These are phyloP conservation scores for Diaporthe amygdali DNA, from an alignment of 2,329 filamentous ascomycete genomes.

Conservation along the genomic window DNA sequence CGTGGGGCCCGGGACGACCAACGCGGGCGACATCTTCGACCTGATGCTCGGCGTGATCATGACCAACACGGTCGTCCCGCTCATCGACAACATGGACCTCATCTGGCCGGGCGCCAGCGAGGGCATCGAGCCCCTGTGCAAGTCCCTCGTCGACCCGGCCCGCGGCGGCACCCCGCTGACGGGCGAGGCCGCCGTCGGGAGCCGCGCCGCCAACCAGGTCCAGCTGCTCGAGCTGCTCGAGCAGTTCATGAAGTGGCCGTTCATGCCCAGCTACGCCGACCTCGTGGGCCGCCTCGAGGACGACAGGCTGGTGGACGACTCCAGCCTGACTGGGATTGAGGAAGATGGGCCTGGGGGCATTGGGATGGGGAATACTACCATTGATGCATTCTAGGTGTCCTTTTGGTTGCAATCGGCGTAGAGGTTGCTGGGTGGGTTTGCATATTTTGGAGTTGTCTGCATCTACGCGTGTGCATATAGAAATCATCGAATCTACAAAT, in stretches of 20 bases:
- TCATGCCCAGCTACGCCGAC: constrained; percentile 55
- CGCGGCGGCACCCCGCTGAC: constrained; percentile 50
- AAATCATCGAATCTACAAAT: too few species aligned
- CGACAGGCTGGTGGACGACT: constrained; percentile 31
- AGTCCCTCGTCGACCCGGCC: constrained; percentile 51
- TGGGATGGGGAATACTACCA: not conserved
- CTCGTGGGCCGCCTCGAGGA: constrained; percentile 49
- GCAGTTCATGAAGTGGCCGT: constrained; percentile 71
- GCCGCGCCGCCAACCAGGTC: constrained; percentile 53
- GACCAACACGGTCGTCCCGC: constrained; percentile 32
- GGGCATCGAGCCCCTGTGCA: constrained; percentile 54
- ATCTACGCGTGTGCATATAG: not conserved
- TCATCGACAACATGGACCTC: constrained; percentile 46
- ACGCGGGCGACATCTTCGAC: constrained; percentile 56
- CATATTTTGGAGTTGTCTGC: not conserved
- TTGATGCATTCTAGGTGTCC: not conserved
- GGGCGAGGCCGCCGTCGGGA: constrained; percentile 47
- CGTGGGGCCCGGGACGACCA: constrained; percentile 44
- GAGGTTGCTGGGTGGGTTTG: not conserved
- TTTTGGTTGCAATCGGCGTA: not conserved
- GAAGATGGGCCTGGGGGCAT: not conserved
- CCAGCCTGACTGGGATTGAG: not conserved
- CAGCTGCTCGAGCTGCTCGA: constrained; percentile 65
- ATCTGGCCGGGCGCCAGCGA: constrained; percentile 67
- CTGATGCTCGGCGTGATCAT: constrained; percentile 53